Evolutionary conservation across 1,284 basidiomycete genomes (phyloP).

Genomic region (Xerocomus cyaneibrunnescens): DNA sequence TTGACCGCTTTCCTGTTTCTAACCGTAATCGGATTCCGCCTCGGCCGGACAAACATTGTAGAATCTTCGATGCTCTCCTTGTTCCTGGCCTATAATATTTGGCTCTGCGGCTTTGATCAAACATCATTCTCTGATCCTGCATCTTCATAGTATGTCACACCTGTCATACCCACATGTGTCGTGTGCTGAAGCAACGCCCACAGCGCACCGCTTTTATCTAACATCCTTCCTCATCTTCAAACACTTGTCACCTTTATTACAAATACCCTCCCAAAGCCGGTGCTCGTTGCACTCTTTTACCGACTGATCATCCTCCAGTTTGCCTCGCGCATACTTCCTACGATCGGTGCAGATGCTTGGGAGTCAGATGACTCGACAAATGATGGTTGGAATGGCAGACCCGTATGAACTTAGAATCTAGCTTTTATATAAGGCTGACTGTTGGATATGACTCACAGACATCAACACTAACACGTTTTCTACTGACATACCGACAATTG

Average conservation of each 20-base stretch:
- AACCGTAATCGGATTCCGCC: constrained; percentile 85
- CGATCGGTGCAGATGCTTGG: constrained; percentile 80
- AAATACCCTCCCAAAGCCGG: constrained; percentile 80
- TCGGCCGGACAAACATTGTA: constrained; percentile 89
- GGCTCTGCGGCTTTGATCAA: constrained; percentile 77
- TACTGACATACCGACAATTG: constrained; percentile 78
- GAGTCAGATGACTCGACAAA: constrained; percentile 64
- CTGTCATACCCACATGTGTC: neutral
- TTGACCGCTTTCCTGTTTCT: constrained; percentile 77
- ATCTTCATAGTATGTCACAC: constrained; percentile 66
- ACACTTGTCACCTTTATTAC: constrained; percentile 76
- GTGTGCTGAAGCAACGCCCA: constrained; percentile 10
- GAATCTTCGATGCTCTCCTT: constrained; percentile 87
- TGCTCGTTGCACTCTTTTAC: constrained; percentile 82
- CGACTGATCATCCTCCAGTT: constrained; percentile 82
- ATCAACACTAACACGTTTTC: constrained; percentile 65
- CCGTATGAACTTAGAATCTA: constrained; percentile 45
- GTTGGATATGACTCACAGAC: constrained; percentile 48
- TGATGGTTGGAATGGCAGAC: constrained; percentile 68
- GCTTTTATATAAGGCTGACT: constrained; percentile 1
- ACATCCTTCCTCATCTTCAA: constrained; percentile 77
- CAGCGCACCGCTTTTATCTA: constrained; percentile 72
- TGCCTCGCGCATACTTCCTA: constrained; percentile 81
- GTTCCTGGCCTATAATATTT: constrained; percentile 84
- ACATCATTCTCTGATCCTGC: constrained; percentile 65